These are phyloP conservation scores for Rhodotorula sp. DNA, from an alignment of 1,284 basidiomycete species.

Conservation along the genomic window DNA sequence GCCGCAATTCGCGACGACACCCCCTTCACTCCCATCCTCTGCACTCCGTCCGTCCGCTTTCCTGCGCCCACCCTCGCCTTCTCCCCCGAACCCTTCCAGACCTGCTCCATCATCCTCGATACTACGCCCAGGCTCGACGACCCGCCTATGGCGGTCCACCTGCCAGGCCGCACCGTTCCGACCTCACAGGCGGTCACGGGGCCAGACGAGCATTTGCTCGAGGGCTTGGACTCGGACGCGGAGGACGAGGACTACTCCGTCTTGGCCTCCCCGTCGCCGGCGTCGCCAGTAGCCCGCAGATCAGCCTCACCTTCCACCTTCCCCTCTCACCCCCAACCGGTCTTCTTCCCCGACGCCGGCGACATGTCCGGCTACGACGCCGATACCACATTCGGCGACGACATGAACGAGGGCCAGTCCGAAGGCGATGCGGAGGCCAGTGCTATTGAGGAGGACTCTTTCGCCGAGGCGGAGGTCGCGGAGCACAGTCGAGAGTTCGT, in stretches of 20 bases:
- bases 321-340: not conserved
- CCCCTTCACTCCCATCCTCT: not conserved
- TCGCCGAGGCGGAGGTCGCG: not conserved
- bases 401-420: not conserved
- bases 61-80: conserved; percentile 2
- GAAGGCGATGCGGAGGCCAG: not conserved
- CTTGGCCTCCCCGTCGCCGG: too few relatives aligned
- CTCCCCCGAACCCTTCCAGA: conserved; percentile 34
- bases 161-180: conserved; percentile 6
- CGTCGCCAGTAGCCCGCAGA: too few relatives aligned
- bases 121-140: conserved; percentile 29
- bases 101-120: conserved; percentile 35
- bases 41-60: conserved; percentile 3
- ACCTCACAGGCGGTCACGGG: not conserved
- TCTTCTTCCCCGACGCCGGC: not conserved
- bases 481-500: not conserved
- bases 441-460: not conserved
- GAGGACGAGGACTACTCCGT: too few relatives aligned
- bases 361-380: not conserved
- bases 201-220: too few relatives aligned
- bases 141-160: conserved; percentile 5
- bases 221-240: not conserved
- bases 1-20: not conserved
- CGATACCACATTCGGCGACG: not conserved
- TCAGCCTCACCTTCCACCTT: too few relatives aligned